A percentile compares a stretch with the other conserved stretches of the same genome.
These are phyloP conservation scores for Cercis canadensis DNA, from an alignment of 306 rosid genomes.

Conservation along the genomic window DNA sequence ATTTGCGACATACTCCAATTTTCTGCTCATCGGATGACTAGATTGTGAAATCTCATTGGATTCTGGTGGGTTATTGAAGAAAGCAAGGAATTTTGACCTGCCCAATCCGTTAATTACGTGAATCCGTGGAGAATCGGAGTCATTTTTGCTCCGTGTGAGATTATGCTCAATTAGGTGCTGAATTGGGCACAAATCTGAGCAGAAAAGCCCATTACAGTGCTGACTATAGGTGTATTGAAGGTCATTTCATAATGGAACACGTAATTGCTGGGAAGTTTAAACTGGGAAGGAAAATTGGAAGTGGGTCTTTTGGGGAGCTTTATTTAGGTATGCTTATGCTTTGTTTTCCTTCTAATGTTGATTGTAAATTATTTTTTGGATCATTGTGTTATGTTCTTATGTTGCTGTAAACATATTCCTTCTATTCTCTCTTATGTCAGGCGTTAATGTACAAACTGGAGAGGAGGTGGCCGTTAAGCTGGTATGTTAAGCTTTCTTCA, in stretches of 20 bases:
- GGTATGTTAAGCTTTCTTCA: slow-evolving; percentile 60
- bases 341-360: not conserved
- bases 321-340: slow-evolving; percentile 65
- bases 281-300: slow-evolving; percentile 97
- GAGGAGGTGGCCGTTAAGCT: slow-evolving; percentile 99
- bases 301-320: slow-evolving; percentile 99
- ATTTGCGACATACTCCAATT: slow-evolving; percentile 32
- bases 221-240: slow-evolving; percentile 48
- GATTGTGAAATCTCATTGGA: slow-evolving; percentile 40
- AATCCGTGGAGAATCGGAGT: slow-evolving; percentile 44
- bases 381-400: slow-evolving; percentile 16
- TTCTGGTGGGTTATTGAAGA: slow-evolving; percentile 42
- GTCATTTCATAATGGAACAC: slow-evolving; percentile 79
- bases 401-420: slow-evolving; percentile 22
- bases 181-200: slow-evolving; percentile 53
- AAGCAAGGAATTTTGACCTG: slow-evolving; percentile 39
- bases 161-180: slow-evolving; percentile 48
- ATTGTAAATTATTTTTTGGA: slow-evolving; percentile 7
- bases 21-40: slow-evolving; percentile 10
- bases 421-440: slow-evolving; percentile 50
- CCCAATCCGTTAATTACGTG: slow-evolving; percentile 36
- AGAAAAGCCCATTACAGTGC: slow-evolving; percentile 37
- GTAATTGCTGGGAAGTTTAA: slow-evolving; percentile 91
- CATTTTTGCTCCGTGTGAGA: slow-evolving; percentile 38
- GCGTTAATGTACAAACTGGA: slow-evolving; percentile 89